These are phyloP conservation scores for Globisporangium heterothallicum DNA, from an alignment of 352 stramenopile genomes.

Conservation along the genomic window DNA sequence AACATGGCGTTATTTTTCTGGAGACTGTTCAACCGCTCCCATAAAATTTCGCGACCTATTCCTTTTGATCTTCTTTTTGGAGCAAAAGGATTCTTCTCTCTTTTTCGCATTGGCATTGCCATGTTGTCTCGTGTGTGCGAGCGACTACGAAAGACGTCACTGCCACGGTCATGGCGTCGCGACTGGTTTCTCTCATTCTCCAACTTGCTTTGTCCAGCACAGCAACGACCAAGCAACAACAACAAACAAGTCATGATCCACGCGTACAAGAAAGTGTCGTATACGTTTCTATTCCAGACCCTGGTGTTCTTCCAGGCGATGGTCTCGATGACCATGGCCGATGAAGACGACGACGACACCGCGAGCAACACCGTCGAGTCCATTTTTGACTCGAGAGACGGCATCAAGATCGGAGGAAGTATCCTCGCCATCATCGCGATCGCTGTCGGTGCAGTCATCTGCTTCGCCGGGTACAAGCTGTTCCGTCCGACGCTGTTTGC, in stretches of 20 bases:
- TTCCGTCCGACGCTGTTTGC: conserved; percentile 54
- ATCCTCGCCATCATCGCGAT: conserved; percentile 40
- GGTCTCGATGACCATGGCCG: neutral
- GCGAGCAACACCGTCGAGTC: conserved; percentile 28
- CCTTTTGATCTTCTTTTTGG: neutral
- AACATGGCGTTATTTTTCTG: too few relatives aligned
- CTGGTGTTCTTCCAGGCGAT: neutral
- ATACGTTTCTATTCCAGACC: conserved; percentile 3
- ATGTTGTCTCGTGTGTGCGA: too few relatives aligned
- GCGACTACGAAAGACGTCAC: too few relatives aligned
- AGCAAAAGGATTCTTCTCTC: neutral
- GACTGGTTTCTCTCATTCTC: conserved; percentile 18
- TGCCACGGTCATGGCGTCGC: neutral
- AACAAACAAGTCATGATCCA: neutral
- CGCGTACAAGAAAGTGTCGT: neutral
- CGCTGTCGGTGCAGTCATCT: conserved; percentile 32
- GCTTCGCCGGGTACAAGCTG: conserved; percentile 53
- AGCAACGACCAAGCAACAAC: conserved; percentile 8
- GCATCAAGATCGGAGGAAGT: conserved; percentile 28
- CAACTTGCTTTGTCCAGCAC: conserved; percentile 15
- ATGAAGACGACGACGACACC: too few relatives aligned
- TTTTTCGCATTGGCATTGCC: neutral
- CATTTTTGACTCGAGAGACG: conserved; percentile 34
- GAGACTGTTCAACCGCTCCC: neutral
- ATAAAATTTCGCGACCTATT: conserved; percentile 3